These are phyloP conservation scores for Arthrobotrys sinensis DNA, from an alignment of 2,329 filamentous ascomycete genomes.

Conservation along the genomic window DNA sequence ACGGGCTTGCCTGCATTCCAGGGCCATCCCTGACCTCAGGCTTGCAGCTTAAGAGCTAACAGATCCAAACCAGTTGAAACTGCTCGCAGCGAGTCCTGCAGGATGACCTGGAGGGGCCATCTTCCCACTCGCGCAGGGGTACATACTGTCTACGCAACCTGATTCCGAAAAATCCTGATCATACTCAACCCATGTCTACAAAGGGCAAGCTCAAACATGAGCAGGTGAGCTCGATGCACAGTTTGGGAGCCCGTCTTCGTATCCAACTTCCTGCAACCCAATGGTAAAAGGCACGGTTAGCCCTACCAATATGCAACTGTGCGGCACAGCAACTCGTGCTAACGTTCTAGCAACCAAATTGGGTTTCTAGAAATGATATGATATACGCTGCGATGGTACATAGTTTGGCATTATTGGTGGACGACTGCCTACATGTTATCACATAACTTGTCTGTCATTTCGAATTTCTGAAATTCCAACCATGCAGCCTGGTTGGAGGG, in stretches of 20 bases:
- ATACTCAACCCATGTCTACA: conserved; percentile 41
- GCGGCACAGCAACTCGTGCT: conserved; percentile 51
- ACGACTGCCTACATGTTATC: not conserved
- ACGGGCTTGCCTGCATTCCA: conserved; percentile 27
- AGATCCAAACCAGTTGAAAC: conserved; percentile 29
- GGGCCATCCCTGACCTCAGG: conserved; percentile 29
- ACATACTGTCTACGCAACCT: conserved; percentile 13
- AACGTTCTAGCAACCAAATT: conserved; percentile 29
- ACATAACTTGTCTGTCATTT: conserved; percentile 21
- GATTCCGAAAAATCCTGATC: conserved; percentile 37
- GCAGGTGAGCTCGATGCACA: conserved; percentile 56
- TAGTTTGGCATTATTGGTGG: conserved; percentile 11
- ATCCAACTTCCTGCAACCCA: conserved; percentile 49
- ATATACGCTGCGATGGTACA: conserved; percentile 15
- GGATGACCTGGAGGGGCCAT: conserved; percentile 51
- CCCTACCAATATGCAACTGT: conserved; percentile 53
- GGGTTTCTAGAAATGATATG: conserved; percentile 43
- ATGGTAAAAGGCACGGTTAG: conserved; percentile 46
- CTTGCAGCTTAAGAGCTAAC: conserved; percentile 38
- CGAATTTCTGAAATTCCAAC: conserved; percentile 26
- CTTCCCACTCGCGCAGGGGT: conserved; percentile 40
- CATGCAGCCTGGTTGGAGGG: conserved; percentile 7
- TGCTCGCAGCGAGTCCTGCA: conserved; percentile 52
- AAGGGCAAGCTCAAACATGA: conserved; percentile 24
- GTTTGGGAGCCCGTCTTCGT: conserved; percentile 50